phyloP scores from a whole-genome alignment of 2,329 filamentous ascomycete genomes.

The Arthroderma sp. region DNA sequence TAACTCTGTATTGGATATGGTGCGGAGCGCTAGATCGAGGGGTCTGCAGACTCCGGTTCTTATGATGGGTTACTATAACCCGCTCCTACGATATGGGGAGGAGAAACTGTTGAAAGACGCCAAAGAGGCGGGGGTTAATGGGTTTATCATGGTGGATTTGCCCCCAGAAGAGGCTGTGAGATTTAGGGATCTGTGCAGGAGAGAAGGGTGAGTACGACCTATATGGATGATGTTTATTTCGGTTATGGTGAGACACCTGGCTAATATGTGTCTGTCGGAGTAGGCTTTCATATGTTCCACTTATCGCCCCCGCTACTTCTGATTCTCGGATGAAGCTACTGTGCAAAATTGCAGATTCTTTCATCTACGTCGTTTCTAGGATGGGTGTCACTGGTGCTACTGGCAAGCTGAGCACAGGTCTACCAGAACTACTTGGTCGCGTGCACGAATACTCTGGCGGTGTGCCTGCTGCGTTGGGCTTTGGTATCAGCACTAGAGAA shows the following conservation, averaged over 20 bases:
- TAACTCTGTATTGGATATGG: conserved; percentile 64
- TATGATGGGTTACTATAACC: conserved; percentile 99
- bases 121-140: conserved; percentile 73
- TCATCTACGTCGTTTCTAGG: conserved; percentile 95
- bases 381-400: conserved; percentile 93
- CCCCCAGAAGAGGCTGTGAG: conserved; percentile 90
- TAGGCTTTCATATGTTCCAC: conserved; percentile 85
- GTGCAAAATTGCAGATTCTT: conserved; percentile 92
- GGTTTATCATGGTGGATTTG: conserved; percentile 92
- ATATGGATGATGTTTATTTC: background rate
- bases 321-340: conserved; percentile 89
- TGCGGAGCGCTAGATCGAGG: conserved; percentile 61
- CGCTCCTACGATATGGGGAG: conserved; percentile 85
- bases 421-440: conserved; percentile 67
- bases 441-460: conserved; percentile 90
- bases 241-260: background rate
- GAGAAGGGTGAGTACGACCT: conserved; percentile 48
- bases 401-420: conserved; percentile 64
- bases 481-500: conserved; percentile 88
- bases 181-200: conserved; percentile 74
- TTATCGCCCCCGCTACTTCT: conserved; percentile 88
- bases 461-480: conserved; percentile 82
- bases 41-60: conserved; percentile 74
- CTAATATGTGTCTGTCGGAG: background rate
- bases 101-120: conserved; percentile 76